Evolutionary conservation across 2,329 filamentous ascomycete genomes (phyloP).

Genomic region (Coniochaeta sp.): DNA sequence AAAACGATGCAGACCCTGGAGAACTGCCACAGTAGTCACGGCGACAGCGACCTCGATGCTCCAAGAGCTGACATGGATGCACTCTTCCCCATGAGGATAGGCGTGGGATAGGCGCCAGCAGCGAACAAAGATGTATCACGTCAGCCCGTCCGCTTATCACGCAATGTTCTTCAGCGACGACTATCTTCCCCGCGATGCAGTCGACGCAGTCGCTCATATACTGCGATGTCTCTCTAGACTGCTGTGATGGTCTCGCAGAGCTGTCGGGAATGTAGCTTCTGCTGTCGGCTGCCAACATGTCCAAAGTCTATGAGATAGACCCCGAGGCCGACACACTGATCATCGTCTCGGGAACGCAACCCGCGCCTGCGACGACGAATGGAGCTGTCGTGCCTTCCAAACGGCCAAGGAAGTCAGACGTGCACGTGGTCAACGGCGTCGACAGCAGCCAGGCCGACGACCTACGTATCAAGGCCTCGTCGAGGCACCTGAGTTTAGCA

Average conservation of each 20-base stretch:
- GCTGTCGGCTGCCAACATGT: conserved; percentile 12
- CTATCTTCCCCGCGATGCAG: not conserved
- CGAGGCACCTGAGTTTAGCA: conserved; percentile 26
- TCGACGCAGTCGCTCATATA: not conserved
- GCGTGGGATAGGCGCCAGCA: not conserved
- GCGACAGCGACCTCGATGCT: too few relatives aligned
- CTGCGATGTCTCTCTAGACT: not conserved
- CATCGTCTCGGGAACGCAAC: conserved; percentile 16
- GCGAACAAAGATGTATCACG: not conserved
- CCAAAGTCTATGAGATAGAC: conserved; percentile 24
- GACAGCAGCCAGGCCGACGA: conserved; percentile 7
- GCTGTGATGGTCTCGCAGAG: not conserved
- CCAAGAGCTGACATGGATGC: too few relatives aligned
- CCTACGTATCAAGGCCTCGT: conserved; percentile 26
- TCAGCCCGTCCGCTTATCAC: not conserved
- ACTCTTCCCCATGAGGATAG: not conserved
- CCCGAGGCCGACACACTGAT: conserved; percentile 25
- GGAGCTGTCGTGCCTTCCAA: not conserved
- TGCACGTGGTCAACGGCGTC: not conserved
- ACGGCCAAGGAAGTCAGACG: not conserved
- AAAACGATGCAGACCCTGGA: too few relatives aligned
- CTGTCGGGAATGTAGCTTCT: not conserved
- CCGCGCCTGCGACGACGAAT: conserved; percentile 16
- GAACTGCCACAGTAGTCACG: too few relatives aligned
- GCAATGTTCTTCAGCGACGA: not conserved